Conservation (phyloP, 2,329 filamentous ascomycete genomes). For the Nothophaeocryptopus gaeumannii region DNA sequence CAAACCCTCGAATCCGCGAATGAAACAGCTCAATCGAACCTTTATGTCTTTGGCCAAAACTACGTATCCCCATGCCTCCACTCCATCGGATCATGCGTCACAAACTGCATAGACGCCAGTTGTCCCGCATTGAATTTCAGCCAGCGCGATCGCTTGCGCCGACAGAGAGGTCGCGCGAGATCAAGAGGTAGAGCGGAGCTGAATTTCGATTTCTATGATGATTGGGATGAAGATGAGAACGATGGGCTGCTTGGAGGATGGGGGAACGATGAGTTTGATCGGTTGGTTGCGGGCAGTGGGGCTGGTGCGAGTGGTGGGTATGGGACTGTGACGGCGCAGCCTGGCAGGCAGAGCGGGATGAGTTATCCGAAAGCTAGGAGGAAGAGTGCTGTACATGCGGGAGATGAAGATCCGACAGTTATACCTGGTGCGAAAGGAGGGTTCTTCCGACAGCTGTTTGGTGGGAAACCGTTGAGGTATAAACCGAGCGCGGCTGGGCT, state of each 20-base stretch:
- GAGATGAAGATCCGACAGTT: slow-evolving; percentile 71
- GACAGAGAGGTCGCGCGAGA: slow-evolving; percentile 64
- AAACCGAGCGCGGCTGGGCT: slow-evolving; percentile 87
- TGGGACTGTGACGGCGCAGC: slow-evolving; percentile 41
- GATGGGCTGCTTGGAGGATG: slow-evolving; percentile 72
- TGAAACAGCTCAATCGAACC: slow-evolving; percentile 83
- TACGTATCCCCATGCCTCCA: slow-evolving; percentile 80
- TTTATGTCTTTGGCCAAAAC: slow-evolving; percentile 83
- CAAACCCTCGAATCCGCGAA: slow-evolving; percentile 88
- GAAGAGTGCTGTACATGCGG: slow-evolving; percentile 57
- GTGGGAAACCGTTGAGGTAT: slow-evolving; percentile 75
- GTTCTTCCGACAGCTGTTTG: slow-evolving; percentile 79
- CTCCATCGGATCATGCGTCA: slow-evolving; percentile 63
- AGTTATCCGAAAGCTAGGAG: slow-evolving; percentile 62
- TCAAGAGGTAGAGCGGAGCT: slow-evolving; percentile 67
- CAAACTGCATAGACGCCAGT: slow-evolving; percentile 62
- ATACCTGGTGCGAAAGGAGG: slow-evolving; percentile 79
- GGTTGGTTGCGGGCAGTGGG: slow-evolving; percentile 69
- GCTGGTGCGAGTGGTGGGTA: slow-evolving; percentile 49
- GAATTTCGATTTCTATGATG: slow-evolving; percentile 96
- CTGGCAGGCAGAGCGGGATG: slow-evolving; percentile 75
- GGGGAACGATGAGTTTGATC: slow-evolving; percentile 75
- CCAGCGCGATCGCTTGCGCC: slow-evolving; percentile 52
- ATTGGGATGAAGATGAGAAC: slow-evolving; percentile 75
- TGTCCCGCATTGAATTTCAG: slow-evolving; percentile 38